phyloP scores from a whole-genome alignment of 805 yeast genomes.

The Debaryomyces tyrocola region DNA sequence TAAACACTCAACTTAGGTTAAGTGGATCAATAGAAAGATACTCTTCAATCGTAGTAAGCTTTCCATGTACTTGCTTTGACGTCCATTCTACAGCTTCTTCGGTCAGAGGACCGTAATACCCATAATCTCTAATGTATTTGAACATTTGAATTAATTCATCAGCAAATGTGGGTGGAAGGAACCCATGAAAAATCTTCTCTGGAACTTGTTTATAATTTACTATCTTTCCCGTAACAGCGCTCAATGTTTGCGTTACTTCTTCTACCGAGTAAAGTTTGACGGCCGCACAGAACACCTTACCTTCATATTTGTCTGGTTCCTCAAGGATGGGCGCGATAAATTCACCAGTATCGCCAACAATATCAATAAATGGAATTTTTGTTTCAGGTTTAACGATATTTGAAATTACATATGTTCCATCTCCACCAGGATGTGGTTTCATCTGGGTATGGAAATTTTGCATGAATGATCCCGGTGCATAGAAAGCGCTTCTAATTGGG shows the following conservation, averaged over 20 bases:
- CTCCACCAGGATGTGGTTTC: neutral
- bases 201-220: slow-evolving; percentile 1
- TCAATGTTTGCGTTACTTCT: neutral
- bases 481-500: slow-evolving; percentile 3
- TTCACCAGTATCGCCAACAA: slow-evolving; percentile 3
- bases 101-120: slow-evolving; percentile 2
- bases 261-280: neutral
- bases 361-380: slow-evolving; percentile 5
- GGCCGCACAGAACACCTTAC: neutral
- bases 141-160: neutral
- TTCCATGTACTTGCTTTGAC: neutral
- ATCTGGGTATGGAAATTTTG: slow-evolving; percentile 1
- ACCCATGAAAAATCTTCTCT: neutral
- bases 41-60: neutral
- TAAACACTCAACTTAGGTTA: too few species aligned
- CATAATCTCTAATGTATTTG: neutral
- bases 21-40: neutral
- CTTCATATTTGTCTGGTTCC: slow-evolving; percentile 3
- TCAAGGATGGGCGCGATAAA: slow-evolving; percentile 2
- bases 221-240: neutral
- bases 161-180: neutral
- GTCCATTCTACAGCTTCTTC: neutral
- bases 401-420: slow-evolving; percentile 1
- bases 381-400: slow-evolving; percentile 1
- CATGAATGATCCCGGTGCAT: slow-evolving; percentile 4